Evolutionary conservation across 345 rosid genomes (phyloP).

Genomic region (Barbarea vulgaris): DNA sequence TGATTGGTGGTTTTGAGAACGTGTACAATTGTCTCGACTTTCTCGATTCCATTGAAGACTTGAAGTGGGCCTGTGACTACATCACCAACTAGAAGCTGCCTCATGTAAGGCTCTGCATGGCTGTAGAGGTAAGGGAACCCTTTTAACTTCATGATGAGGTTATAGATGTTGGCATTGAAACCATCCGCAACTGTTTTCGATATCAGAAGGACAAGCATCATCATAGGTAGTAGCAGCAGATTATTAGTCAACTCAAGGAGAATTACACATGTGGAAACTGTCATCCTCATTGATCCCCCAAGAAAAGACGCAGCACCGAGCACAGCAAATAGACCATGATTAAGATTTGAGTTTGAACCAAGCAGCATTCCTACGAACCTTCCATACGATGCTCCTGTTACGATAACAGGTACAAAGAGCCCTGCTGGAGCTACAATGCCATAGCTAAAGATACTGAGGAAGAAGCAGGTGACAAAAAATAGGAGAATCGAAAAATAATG

Average conservation of each 20-base stretch:
- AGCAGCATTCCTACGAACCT: constrained; percentile 81
- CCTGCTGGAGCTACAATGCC: constrained; percentile 90
- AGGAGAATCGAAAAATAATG: constrained; percentile 62
- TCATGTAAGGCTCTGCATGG: constrained; percentile 92
- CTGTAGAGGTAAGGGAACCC: constrained; percentile 82
- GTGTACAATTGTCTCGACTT: constrained; percentile 70
- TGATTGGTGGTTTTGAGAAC: constrained; percentile 72
- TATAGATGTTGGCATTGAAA: constrained; percentile 76
- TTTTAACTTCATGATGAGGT: constrained; percentile 86
- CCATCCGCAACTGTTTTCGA: constrained; percentile 96
- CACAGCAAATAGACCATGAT: constrained; percentile 87
- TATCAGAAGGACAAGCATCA: constrained; percentile 90
- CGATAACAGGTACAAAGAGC: constrained; percentile 89
- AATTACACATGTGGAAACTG: constrained; percentile 86
- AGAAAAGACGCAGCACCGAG: constrained; percentile 93
- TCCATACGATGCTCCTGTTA: constrained; percentile 89
- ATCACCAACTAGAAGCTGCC: constrained; percentile 80
- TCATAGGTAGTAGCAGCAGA: constrained; percentile 78
- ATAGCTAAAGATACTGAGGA: constrained; percentile 76
- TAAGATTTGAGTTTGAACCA: constrained; percentile 58
- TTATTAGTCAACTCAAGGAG: constrained; percentile 88
- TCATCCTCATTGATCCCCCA: constrained; percentile 96
- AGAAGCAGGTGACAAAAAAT: constrained; percentile 74
- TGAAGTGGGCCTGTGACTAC: constrained; percentile 86
- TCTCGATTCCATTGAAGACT: constrained; percentile 72